These are phyloP conservation scores for Lagenidium giganteum DNA, from an alignment of 352 stramenopile species.

Conservation along the genomic window DNA sequence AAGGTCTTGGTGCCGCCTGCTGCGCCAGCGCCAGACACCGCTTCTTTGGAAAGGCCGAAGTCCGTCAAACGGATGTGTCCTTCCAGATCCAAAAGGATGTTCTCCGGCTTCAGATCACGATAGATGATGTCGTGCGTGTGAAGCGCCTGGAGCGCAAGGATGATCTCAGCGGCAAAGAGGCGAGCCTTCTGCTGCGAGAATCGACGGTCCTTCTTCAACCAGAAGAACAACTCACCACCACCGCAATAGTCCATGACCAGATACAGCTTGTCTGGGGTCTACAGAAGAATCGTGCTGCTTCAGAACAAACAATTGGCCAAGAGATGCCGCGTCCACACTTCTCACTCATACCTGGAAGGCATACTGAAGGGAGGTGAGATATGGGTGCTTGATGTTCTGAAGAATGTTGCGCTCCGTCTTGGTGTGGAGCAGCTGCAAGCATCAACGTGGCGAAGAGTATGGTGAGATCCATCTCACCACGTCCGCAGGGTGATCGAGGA, in stretches of 20 bases:
- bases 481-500: not conserved
- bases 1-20: constrained; percentile 80
- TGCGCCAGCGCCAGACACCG: constrained; percentile 67
- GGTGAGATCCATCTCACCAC: too few species aligned
- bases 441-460: too few species aligned
- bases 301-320: too few species aligned
- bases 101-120: constrained; percentile 94
- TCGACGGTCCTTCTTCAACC: constrained; percentile 89
- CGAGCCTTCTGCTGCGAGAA: constrained; percentile 87
- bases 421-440: constrained; percentile 75
- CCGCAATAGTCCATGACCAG: constrained; percentile 90
- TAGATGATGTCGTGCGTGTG: constrained; percentile 94
- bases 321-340: too few species aligned
- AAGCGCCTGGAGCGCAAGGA: constrained; percentile 83
- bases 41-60: constrained; percentile 90
- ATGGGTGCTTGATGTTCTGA: constrained; percentile 87
- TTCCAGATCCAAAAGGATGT: constrained; percentile 89
- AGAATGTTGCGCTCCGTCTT: constrained; percentile 89
- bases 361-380: constrained; percentile 73
- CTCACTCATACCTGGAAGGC: too few species aligned
- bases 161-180: constrained; percentile 90
- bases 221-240: constrained; percentile 92
- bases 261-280: constrained; percentile 89
- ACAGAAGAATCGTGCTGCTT: too few species aligned
- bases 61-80: constrained; percentile 92